phyloP scores from a whole-genome alignment of 2,329 filamentous ascomycete genomes.

The Penicillium psychrosexuale region DNA sequence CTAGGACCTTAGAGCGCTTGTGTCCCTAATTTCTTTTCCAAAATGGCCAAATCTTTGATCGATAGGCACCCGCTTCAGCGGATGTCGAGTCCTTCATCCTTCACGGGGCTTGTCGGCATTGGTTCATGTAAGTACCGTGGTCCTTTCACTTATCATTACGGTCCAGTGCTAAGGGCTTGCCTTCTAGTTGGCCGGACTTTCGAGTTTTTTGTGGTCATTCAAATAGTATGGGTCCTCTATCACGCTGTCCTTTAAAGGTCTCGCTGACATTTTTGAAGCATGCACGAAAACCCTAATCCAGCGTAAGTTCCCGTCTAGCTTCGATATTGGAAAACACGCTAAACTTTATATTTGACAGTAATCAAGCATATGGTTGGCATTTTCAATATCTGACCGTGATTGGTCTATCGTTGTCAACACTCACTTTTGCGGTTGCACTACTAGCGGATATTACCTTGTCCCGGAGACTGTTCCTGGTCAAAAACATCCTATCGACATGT shows the following conservation, averaged over 20 bases:
- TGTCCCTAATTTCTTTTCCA: background rate
- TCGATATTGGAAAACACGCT: background rate
- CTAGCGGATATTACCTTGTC: conserved; percentile 56
- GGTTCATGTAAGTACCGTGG: conserved; percentile 38
- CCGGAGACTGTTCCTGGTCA: conserved; percentile 51
- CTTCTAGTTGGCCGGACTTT: conserved; percentile 37
- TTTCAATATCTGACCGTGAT: conserved; percentile 64
- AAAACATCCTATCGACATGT: conserved; percentile 57
- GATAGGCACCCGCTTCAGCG: conserved; percentile 44
- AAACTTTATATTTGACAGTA: conserved; percentile 35
- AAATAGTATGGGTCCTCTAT: conserved; percentile 41
- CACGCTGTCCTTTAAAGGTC: background rate
- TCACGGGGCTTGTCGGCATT: conserved; percentile 42
- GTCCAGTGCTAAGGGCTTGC: background rate
- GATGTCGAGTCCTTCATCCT: conserved; percentile 44
- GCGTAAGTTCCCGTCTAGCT: conserved; percentile 28
- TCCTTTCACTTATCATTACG: background rate
- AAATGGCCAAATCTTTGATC: conserved; percentile 23
- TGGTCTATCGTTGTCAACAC: conserved; percentile 54
- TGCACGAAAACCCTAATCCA: conserved; percentile 43
- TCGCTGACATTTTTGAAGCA: conserved; percentile 27
- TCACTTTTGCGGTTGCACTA: conserved; percentile 54
- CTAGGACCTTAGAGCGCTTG: background rate
- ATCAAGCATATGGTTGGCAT: conserved; percentile 62
- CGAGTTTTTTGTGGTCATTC: conserved; percentile 45